A percentile compares a stretch with the other conserved stretches of the same genome.
These are phyloP conservation scores for Talaromyces sp. DNA, from an alignment of 2,329 filamentous ascomycete species.

Conservation along the genomic window DNA sequence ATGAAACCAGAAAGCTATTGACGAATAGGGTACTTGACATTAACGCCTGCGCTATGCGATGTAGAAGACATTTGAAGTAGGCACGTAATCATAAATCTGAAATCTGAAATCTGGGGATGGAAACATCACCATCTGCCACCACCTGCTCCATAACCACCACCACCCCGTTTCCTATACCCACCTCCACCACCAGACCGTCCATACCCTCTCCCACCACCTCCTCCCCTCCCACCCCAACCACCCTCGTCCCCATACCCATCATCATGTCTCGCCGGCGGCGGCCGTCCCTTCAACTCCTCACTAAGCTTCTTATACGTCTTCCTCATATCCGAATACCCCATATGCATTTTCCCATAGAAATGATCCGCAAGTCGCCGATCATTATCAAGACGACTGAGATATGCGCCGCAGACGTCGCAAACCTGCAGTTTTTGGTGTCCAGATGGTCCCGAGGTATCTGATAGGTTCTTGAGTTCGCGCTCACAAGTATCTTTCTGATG, in stretches of 20 bases:
- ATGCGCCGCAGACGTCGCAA: conserved; percentile 96
- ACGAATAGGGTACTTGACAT: conserved; percentile 1
- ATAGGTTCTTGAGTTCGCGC: conserved; percentile 82
- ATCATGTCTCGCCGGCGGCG: conserved; percentile 57
- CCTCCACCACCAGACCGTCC: conserved; percentile 44
- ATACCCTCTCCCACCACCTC: conserved; percentile 41
- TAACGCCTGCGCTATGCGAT: conserved; percentile 48
- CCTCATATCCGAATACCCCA: conserved; percentile 97
- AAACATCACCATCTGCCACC: conserved; percentile 38
- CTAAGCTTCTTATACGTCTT: conserved; percentile 86
- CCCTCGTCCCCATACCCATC: conserved; percentile 57
- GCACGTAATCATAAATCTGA: conserved; percentile 3
- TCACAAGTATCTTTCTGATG: conserved; percentile 80
- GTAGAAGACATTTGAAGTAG: conserved; percentile 18
- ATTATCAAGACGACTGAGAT: conserved; percentile 88
- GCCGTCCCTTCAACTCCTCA: conserved; percentile 76
- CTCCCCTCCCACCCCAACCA: conserved; percentile 51
- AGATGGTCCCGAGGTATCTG: conserved; percentile 86
- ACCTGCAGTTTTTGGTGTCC: conserved; percentile 98
- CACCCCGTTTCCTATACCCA: conserved; percentile 25
- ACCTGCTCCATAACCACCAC: conserved; percentile 6
- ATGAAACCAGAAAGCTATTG: background rate
- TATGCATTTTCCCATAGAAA: conserved; percentile 99
- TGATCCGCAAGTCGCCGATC: conserved; percentile 92
- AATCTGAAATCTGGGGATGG: conserved; percentile 8